Percentiles rank a stretch among this genome's conserved stretches.
Evolutionary conservation across 2,329 filamentous ascomycete species (phyloP).

Genomic region (Grosmannia serpens): DNA sequence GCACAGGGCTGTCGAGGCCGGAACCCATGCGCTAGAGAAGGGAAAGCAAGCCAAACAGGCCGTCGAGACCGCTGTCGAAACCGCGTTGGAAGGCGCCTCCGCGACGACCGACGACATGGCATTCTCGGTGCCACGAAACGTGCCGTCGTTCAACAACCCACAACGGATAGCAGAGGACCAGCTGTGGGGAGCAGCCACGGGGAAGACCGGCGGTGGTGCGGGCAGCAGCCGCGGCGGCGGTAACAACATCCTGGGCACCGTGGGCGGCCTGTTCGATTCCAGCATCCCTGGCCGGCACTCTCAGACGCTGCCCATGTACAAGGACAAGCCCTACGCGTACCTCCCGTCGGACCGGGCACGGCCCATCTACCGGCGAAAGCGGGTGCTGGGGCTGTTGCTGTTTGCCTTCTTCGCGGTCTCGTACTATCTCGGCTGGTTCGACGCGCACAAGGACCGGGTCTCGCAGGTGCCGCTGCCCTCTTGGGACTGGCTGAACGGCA

Average conservation of each 20-base stretch:
- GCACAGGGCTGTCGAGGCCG: slow-evolving; percentile 36
- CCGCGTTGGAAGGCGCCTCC: slow-evolving; percentile 7
- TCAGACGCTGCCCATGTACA: slow-evolving; percentile 79
- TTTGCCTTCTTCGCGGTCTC: slow-evolving; percentile 47
- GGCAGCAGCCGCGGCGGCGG: slow-evolving; percentile 6
- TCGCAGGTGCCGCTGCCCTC: slow-evolving; percentile 22
- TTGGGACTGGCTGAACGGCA: slow-evolving; percentile 43
- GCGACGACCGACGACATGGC: slow-evolving; percentile 36
- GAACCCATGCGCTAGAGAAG: slow-evolving; percentile 34
- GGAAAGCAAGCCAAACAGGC: slow-evolving; percentile 23
- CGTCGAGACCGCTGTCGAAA: slow-evolving; percentile 12
- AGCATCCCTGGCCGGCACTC: slow-evolving; percentile 14
- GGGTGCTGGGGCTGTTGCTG: slow-evolving; percentile 39
- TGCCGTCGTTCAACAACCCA: slow-evolving; percentile 56
- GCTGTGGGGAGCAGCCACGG: slow-evolving; percentile 41
- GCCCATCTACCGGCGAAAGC: slow-evolving; percentile 52
- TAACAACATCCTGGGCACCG: slow-evolving; percentile 45
- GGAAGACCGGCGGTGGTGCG: slow-evolving; percentile 8
- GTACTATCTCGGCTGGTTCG: slow-evolving; percentile 59
- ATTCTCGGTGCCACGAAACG: slow-evolving; percentile 56
- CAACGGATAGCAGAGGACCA: slow-evolving; percentile 55
- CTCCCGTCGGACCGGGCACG: slow-evolving; percentile 46
- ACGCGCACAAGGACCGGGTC: slow-evolving; percentile 23
- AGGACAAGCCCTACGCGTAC: slow-evolving; percentile 88
- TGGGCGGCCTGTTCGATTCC: slow-evolving; percentile 52